These are phyloP conservation scores for Alternaria postmessia DNA, from an alignment of 2,329 filamentous ascomycete species.

Conservation along the genomic window DNA sequence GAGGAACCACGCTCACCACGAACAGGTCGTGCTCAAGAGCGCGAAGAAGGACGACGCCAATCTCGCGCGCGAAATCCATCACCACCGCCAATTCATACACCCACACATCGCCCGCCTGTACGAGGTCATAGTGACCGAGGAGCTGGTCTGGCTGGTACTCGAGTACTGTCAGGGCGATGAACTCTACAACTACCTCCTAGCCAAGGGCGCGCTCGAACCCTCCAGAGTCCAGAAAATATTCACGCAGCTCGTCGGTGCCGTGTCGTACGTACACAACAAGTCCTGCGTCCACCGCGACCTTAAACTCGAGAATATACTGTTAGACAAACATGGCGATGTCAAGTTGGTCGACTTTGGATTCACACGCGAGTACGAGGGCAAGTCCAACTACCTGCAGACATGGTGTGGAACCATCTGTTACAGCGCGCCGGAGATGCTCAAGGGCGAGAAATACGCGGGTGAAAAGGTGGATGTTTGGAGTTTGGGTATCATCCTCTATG, in stretches of 20 bases:
- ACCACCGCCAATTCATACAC: conserved; percentile 96
- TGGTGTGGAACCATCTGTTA: conserved; percentile 99
- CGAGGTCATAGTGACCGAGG: conserved; percentile 97
- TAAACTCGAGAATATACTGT: conserved; percentile 93
- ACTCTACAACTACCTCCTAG: conserved; percentile 92
- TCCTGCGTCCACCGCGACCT: conserved; percentile 96
- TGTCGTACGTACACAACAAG: conserved; percentile 92
- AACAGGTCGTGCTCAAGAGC: conserved; percentile 96
- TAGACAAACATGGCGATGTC: conserved; percentile 97
- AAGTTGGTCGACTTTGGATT: conserved; percentile 99
- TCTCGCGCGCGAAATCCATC: conserved; percentile 95
- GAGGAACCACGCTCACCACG: conserved; percentile 21
- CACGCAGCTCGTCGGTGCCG: conserved; percentile 91
- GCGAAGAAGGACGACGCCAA: conserved; percentile 96
- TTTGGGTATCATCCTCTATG: conserved; percentile 83
- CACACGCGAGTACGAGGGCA: conserved; percentile 95
- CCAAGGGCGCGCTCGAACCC: conserved; percentile 82
- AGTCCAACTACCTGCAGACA: conserved; percentile 92
- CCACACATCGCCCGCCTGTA: conserved; percentile 96
- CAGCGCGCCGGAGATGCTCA: conserved; percentile 97
- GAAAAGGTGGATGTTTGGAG: conserved; percentile 99
- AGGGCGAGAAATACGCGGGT: conserved; percentile 95
- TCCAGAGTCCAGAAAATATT: conserved; percentile 95
- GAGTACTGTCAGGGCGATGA: conserved; percentile 98
- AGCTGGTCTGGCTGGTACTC: conserved; percentile 91